Percentiles rank a stretch among this genome's conserved stretches.
phyloP scores from a whole-genome alignment of 78 protist genomes.

The slime mould (Dictyostelium discoideum) region dicty_2.7 NC_007091.3:528001-528500 shows the following conservation, averaged over 20 bases:
- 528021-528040: not conserved
- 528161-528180: constrained; percentile 38
- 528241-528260: constrained; percentile 22
- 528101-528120: not conserved
- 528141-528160: constrained; percentile 25
- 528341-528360: constrained; percentile 51
- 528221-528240: constrained; percentile 45
- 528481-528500: constrained; percentile 15
- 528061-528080: constrained; percentile 24
- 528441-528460: not conserved
- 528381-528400: constrained; percentile 14
- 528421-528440: not conserved
- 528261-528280: not conserved
- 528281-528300: not conserved
- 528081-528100: not conserved
- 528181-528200: constrained; percentile 32
- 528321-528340: not conserved
- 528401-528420: constrained; percentile 16
- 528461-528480: not conserved
- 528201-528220: not conserved
- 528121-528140: constrained; percentile 24
- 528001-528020: too few species aligned
- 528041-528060: not conserved
- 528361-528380: constrained; percentile 39
- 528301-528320: not conserved